Evolutionary conservation across 2,329 filamentous ascomycete genomes (phyloP).

Genomic region (Cladosporium austrohemisphaericum): DNA sequence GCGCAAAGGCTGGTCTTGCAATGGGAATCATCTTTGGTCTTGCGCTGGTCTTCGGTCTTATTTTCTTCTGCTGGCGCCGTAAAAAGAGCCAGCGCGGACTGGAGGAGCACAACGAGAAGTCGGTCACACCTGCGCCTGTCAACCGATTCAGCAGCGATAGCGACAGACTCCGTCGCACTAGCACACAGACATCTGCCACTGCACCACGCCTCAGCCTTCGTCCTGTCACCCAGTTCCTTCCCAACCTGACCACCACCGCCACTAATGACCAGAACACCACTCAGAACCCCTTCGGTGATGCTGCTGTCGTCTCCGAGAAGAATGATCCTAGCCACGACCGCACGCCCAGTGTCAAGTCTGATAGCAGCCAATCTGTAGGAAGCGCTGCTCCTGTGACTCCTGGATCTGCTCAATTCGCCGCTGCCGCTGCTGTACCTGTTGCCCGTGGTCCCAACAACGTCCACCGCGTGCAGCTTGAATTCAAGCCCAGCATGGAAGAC

Average conservation of each 20-base stretch:
- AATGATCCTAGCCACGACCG: slow-evolving; percentile 21
- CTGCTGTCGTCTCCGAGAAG: slow-evolving; percentile 26
- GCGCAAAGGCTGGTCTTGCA: slow-evolving; percentile 74
- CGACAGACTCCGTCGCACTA: slow-evolving; percentile 33
- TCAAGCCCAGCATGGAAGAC: slow-evolving; percentile 86
- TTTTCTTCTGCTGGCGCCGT: slow-evolving; percentile 69
- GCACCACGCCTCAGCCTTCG: slow-evolving; percentile 82
- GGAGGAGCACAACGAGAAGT: slow-evolving; percentile 44
- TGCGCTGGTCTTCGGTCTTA: slow-evolving; percentile 60
- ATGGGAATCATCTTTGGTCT: slow-evolving; percentile 74
- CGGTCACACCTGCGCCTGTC: slow-evolving; percentile 12
- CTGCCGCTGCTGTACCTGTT: slow-evolving; percentile 37
- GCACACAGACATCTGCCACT: slow-evolving; percentile 47
- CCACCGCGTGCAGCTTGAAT: slow-evolving; percentile 91
- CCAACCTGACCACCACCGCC: slow-evolving; percentile 53
- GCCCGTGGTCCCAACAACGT: slow-evolving; percentile 58
- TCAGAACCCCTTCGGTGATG: slow-evolving; percentile 37
- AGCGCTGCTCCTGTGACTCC: slow-evolving; percentile 23
- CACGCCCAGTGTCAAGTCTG: slow-evolving; percentile 17
- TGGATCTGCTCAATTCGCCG: slow-evolving; percentile 28
- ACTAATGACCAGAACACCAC: slow-evolving; percentile 32
- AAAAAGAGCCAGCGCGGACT: slow-evolving; percentile 59
- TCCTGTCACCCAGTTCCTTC: slow-evolving; percentile 78
- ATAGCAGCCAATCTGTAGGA: slow-evolving; percentile 11
- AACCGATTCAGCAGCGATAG: slow-evolving; percentile 25